Base-by-base conservation (phyloP, 805 yeast genomes). In the Ogataea salicorniae region DNA sequence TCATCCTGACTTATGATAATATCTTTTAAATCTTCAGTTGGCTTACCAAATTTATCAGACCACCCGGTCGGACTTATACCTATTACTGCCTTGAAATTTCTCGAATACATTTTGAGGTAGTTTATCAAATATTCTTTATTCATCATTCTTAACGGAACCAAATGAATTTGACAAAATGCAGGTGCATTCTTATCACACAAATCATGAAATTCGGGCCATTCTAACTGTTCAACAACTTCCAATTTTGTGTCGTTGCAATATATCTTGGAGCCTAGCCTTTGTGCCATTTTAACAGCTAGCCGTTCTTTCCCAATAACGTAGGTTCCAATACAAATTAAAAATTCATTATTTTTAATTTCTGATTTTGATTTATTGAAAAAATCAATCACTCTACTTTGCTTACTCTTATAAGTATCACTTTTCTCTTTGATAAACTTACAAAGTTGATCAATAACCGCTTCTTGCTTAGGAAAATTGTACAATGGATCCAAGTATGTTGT, bases 221-320 rank as follows among this genome's bases (percentile, higher is more conserved):
- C 71, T 53, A 75, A 77, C 17, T 72, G 66, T 36, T 61, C 56
- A 39, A 82, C 63, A 3, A 79, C 77, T 38, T 64, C 66, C 20
- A 77, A 70, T 56, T 81, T 76, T 41, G 71, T 64, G 44, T 68
- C 64, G 51, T 76, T 68, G 15, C 84, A 77, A 50, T 70, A 81
- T 2, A 86, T 78, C 49, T 79, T 83, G 26, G 83, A 70, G 1
- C 70, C 55, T 26, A 85, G 57, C 18, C 56, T 59, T 43, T 75
- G 67, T 55, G 88, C 86, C 13, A 87, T 68, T 0, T 78, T 70
- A 7, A 87, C 64, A 0, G 96, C 97, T 29, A 94, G 63, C 48
- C 84, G 78, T 62, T 94, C 99, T 61, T 94, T 94, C 3, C 99
- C 99, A 36, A 94, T 90, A 2, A 91, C 79, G 63, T 94, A 94